phyloP scores from a whole-genome alignment of 2,329 filamentous ascomycete genomes.

The Pseudogymnoascus sp. region DNA sequence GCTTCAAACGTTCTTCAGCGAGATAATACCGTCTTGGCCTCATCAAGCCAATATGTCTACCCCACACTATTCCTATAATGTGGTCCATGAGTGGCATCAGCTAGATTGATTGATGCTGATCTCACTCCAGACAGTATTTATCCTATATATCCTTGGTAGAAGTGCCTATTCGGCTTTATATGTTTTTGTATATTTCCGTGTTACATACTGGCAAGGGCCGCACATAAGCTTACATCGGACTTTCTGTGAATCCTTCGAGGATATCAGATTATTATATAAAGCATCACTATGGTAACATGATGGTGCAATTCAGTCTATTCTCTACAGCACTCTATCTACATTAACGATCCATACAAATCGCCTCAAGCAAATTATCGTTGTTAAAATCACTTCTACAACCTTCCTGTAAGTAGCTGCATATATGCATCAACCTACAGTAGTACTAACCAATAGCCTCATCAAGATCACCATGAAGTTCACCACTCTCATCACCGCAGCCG shows the following conservation, averaged over 20 bases:
- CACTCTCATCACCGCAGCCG: background rate
- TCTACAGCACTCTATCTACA: background rate
- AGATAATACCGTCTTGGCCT: background rate
- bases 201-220: background rate
- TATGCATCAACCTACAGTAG: background rate
- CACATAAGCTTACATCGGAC: background rate
- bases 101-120: background rate
- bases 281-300: background rate
- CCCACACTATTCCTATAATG: background rate
- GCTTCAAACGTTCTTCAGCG: background rate
- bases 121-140: background rate
- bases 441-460: background rate
- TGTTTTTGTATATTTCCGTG: background rate
- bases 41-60: background rate
- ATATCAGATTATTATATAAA: background rate
- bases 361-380: background rate
- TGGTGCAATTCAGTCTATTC: background rate
- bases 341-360: background rate
- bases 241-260: background rate
- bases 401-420: background rate
- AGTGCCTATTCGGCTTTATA: background rate
- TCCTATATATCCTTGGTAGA: background rate
- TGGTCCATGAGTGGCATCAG: background rate
- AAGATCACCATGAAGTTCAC: slow-evolving; percentile 7
- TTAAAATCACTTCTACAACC: background rate